Conservation (phyloP, 2,329 filamentous ascomycete species). For the Leptographium radiaticola region DNA sequence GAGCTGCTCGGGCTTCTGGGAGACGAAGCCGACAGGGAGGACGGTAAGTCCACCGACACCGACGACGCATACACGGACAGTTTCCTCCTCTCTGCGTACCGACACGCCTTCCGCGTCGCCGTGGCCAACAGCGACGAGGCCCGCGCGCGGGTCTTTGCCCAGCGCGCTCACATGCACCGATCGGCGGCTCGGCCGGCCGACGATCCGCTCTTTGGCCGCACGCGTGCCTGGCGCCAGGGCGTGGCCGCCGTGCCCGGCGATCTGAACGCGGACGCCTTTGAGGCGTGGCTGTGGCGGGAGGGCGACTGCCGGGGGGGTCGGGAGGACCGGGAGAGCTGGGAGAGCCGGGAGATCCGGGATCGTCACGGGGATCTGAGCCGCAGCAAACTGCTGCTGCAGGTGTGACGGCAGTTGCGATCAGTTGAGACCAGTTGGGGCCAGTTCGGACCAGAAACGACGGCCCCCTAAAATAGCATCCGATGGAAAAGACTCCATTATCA, state of each 20-base stretch:
- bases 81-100: not conserved
- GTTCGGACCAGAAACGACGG: too few species aligned
- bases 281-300: not conserved
- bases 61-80: not conserved
- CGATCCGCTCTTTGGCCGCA: not conserved
- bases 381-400: too few species aligned
- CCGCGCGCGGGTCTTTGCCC: not conserved
- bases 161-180: not conserved
- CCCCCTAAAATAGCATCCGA: too few species aligned
- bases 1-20: not conserved
- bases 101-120: not conserved
- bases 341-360: too few species aligned
- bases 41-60: not conserved
- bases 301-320: not conserved
- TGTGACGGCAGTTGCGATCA: too few species aligned
- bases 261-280: not conserved
- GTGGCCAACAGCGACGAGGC: not conserved
- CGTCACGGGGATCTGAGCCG: too few species aligned
- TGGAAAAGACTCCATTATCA: too few species aligned
- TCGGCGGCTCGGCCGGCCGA: not conserved
- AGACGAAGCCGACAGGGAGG: not conserved
- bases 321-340: too few species aligned
- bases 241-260: not conserved
- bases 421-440: too few species aligned
- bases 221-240: not conserved